Evolutionary conservation across 352 stramenopile species (phyloP).

Genomic region (Globisporangium lucens): DNA sequence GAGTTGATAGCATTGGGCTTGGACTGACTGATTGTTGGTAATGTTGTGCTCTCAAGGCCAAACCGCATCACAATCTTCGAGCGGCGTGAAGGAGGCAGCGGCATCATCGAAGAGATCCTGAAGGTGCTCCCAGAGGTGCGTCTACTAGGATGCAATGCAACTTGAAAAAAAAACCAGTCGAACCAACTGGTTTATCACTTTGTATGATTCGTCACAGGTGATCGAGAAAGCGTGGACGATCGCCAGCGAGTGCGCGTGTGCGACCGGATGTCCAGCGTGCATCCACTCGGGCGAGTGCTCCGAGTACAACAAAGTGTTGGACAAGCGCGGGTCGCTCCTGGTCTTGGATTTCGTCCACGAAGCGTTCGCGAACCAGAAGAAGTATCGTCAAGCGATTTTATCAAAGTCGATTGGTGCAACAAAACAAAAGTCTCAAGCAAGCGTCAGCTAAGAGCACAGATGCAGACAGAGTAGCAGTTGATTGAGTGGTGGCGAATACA

Average conservation of each 20-base stretch:
- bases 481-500: not conserved
- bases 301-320: slow-evolving; percentile 89
- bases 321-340: slow-evolving; percentile 75
- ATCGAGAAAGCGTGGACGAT: slow-evolving; percentile 64
- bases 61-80: slow-evolving; percentile 89
- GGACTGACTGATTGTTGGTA: too few relatives aligned
- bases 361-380: slow-evolving; percentile 6
- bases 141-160: not conserved
- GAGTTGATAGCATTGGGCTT: too few relatives aligned
- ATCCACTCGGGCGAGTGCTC: slow-evolving; percentile 83
- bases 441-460: not conserved
- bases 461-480: not conserved
- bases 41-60: slow-evolving; percentile 19
- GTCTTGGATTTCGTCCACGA: slow-evolving; percentile 58
- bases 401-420: not conserved
- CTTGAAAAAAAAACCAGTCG: not conserved
- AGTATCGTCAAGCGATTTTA: not conserved
- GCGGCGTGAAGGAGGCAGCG: slow-evolving; percentile 83
- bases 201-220: slow-evolving; percentile 21
- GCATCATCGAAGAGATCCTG: slow-evolving; percentile 77
- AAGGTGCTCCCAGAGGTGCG: slow-evolving; percentile 52
- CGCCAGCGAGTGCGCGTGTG: slow-evolving; percentile 71
- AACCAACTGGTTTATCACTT: not conserved
- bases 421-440: not conserved
- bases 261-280: slow-evolving; percentile 82